Conservation (phyloP, 2,329 filamentous ascomycete species). For the Hortaea werneckii region DNA sequence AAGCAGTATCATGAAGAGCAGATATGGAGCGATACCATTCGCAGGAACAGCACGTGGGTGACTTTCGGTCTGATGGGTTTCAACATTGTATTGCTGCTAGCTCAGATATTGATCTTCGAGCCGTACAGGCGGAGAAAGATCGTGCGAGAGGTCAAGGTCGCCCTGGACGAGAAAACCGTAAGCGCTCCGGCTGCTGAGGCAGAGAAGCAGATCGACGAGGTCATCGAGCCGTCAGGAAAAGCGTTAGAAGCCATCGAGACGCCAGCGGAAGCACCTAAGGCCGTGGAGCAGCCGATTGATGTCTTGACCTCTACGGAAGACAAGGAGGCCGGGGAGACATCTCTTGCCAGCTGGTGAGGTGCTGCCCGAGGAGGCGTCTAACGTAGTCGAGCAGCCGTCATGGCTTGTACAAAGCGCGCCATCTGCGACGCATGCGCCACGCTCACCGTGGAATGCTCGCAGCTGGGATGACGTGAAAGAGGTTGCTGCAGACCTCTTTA, state of each 20-base stretch:
- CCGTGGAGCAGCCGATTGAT: constrained; percentile 3
- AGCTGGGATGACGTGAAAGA: constrained; percentile 9
- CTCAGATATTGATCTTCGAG: constrained; percentile 65
- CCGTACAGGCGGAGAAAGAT: constrained; percentile 78
- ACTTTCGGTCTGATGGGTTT: constrained; percentile 97
- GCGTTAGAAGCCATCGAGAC: constrained; percentile 7
- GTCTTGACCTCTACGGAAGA: neutral
- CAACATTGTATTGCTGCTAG: constrained; percentile 79
- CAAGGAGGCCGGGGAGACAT: neutral
- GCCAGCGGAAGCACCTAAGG: constrained; percentile 2
- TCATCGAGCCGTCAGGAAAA: constrained; percentile 10
- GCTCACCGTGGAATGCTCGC: neutral
- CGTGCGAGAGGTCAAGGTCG: constrained; percentile 64
- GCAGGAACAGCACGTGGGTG: constrained; percentile 93
- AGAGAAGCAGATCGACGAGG: constrained; percentile 15
- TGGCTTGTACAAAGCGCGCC: constrained; percentile 4
- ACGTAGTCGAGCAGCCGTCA: neutral
- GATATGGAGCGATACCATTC: constrained; percentile 97
- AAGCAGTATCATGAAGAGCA: constrained; percentile 97
- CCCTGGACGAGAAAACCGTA: constrained; percentile 58
- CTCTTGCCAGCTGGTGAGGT: constrained; percentile 13
- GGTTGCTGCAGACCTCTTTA: constrained; percentile 26
- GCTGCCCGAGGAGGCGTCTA: constrained; percentile 14
- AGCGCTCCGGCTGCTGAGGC: constrained; percentile 7
- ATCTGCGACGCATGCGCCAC: neutral